Evolutionary conservation across 768 basidiomycete genomes (phyloP), one percentile per base, ranked within the genome.

Genomic region (Boletus subparvulus): DNA sequence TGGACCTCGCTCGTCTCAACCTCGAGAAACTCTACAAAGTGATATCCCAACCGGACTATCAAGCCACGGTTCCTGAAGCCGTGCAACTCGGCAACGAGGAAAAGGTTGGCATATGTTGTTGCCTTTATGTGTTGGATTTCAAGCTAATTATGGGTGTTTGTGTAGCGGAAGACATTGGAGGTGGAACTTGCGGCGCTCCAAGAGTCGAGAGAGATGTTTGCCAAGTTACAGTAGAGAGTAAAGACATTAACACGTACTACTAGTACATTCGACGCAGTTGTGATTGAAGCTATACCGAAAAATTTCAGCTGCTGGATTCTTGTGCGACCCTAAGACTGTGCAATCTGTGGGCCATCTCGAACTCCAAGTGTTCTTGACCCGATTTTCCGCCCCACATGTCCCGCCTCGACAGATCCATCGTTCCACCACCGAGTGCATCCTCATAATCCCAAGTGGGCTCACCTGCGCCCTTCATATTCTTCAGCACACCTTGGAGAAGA

Each of bases 11-110:
- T 3, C 77, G 79, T 50, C 60, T 90, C 49, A 87, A 83, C 61
- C 74, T 90, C 42, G 83, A 87, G 52, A 98, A 97, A 77, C 75
- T 96, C 37, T 62, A 75, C 56, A 95, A 94, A 72, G 69, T 85
- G 17, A 82, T 87, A 59, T 77, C 81, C 3, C 86, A 90, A 61
- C 75, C 86, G 1, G 88, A 91, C 65, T 97, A 98, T 69, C 82
- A 83, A 65, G 79, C 80, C 30, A 89, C 88, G 48, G 87, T 96
- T 7, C 94, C 94, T 0, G 85, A 79, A 55, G 84, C 84, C 56
- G 93, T 95, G 40, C 80, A 89, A 43, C 67, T 77, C 9, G 74
- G 80, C 14, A 96, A 94, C 66, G 80, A 84, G 30, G 94, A 95
- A 35, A 94, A 90, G 87, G 92, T 94, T 3, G 4, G 49, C 8